Evolutionary conservation across 2,329 filamentous ascomycete genomes (phyloP).

Genomic region (Penicillium decumbens): DNA sequence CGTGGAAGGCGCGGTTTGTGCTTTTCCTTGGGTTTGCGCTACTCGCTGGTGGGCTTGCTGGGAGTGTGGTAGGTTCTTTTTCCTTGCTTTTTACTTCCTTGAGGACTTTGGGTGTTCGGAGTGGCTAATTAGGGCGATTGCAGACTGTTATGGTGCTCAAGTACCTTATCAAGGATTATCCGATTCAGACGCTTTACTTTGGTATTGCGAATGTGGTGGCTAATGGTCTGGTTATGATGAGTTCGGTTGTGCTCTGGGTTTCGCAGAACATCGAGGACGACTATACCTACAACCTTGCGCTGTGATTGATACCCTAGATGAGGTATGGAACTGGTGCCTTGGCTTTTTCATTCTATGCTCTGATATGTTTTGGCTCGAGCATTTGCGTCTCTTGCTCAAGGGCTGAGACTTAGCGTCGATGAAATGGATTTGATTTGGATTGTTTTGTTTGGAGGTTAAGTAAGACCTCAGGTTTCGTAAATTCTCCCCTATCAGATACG

Average conservation of each 20-base stretch:
- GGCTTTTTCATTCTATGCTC: constrained; percentile 18
- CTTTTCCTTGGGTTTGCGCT: constrained; percentile 66
- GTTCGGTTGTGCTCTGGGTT: constrained; percentile 63
- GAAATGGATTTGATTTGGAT: constrained; percentile 5
- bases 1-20: constrained; percentile 66
- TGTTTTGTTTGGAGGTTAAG: not conserved
- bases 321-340: not conserved
- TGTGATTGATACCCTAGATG: constrained; percentile 38
- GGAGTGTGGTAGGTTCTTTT: constrained; percentile 52
- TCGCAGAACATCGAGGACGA: constrained; percentile 70
- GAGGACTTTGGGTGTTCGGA: not conserved
- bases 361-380: constrained; percentile 14
- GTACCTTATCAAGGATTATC: constrained; percentile 58
- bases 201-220: constrained; percentile 63
- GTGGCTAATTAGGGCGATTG: not conserved
- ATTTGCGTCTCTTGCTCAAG: constrained; percentile 5
- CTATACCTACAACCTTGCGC: constrained; percentile 64
- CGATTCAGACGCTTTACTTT: constrained; percentile 61
- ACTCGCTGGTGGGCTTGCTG: constrained; percentile 63
- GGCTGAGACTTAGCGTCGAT: constrained; percentile 14
- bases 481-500: not conserved
- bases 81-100: not conserved
- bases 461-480: not conserved
- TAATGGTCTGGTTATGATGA: constrained; percentile 63
- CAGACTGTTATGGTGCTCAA: constrained; percentile 63